Evolutionary conservation across 306 rosid species (phyloP).

Genomic region (Lathyrus oleraceus): DNA sequence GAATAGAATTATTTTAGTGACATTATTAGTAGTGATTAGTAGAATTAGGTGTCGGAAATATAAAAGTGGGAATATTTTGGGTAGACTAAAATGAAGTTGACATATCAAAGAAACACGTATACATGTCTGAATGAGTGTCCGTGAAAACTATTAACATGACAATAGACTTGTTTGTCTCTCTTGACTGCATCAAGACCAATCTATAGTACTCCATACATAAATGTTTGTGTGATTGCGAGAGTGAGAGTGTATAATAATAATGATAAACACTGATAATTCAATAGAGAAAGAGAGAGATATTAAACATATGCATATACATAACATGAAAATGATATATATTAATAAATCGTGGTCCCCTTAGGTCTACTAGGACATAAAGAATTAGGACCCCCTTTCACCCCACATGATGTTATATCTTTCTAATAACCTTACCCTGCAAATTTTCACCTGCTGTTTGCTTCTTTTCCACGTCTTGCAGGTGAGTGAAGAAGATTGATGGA

Average conservation of each 20-base stretch:
- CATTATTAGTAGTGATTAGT: neutral
- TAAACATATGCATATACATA: neutral
- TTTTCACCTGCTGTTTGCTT: constrained; percentile 69
- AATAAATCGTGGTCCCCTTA: neutral
- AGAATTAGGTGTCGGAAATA: neutral
- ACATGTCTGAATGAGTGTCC: constrained; percentile 39
- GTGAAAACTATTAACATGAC: constrained; percentile 36
- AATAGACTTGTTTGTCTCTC: constrained; percentile 41
- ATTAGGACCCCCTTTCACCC: constrained; percentile 48
- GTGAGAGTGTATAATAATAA: neutral
- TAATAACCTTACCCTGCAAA: constrained; percentile 44
- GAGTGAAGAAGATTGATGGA: constrained; percentile 57
- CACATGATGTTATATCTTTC: constrained; percentile 33
- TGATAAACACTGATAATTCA: neutral
- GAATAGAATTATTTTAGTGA: too few relatives aligned
- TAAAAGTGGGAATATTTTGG: constrained; percentile 36
- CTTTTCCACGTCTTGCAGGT: constrained; percentile 66
- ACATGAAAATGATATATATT: constrained; percentile 28
- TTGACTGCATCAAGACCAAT: constrained; percentile 39
- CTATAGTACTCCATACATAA: neutral
- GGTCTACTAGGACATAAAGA: constrained; percentile 45
- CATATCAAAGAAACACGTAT: constrained; percentile 43
- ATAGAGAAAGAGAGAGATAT: constrained; percentile 4
- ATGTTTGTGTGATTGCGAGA: neutral
- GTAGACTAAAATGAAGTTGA: constrained; percentile 45